phyloP scores from a whole-genome alignment of 768 basidiomycete species.

The Lactifluus hygrophoroides region DNA sequence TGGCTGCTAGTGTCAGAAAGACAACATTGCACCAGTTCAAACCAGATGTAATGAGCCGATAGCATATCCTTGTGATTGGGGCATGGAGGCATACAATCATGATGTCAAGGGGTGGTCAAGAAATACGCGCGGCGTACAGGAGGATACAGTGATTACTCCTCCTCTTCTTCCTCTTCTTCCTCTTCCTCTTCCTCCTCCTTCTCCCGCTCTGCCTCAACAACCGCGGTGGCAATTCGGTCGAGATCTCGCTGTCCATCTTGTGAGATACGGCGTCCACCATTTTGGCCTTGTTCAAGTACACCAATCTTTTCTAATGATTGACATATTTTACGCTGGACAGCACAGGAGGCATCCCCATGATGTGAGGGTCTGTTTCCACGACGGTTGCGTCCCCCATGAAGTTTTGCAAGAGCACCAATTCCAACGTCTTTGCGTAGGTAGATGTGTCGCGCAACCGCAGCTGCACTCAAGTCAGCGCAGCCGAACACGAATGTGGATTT shows the following conservation, averaged over 20 bases:
- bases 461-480: constrained; percentile 33
- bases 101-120: neutral
- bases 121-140: constrained; percentile 7
- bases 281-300: constrained; percentile 87
- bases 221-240: constrained; percentile 87
- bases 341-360: constrained; percentile 78
- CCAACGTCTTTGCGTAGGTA: constrained; percentile 98
- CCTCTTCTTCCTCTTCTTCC: constrained; percentile 51
- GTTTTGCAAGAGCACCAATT: constrained; percentile 87
- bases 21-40: neutral
- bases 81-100: constrained; percentile 4
- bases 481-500: neutral
- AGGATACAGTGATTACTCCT: constrained; percentile 10
- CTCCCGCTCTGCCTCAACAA: constrained; percentile 69
- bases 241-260: constrained; percentile 96
- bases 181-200: constrained; percentile 68
- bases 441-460: constrained; percentile 96
- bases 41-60: neutral
- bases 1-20: neutral
- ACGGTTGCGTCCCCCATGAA: constrained; percentile 92
- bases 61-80: constrained; percentile 9
- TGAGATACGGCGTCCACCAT: constrained; percentile 91
- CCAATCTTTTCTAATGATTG: constrained; percentile 98
- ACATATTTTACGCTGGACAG: constrained; percentile 91
- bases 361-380: constrained; percentile 96